These are phyloP conservation scores for Cryptococcus jaspeensis DNA, from an alignment of 1,284 basidiomycete genomes.

Conservation along the genomic window DNA sequence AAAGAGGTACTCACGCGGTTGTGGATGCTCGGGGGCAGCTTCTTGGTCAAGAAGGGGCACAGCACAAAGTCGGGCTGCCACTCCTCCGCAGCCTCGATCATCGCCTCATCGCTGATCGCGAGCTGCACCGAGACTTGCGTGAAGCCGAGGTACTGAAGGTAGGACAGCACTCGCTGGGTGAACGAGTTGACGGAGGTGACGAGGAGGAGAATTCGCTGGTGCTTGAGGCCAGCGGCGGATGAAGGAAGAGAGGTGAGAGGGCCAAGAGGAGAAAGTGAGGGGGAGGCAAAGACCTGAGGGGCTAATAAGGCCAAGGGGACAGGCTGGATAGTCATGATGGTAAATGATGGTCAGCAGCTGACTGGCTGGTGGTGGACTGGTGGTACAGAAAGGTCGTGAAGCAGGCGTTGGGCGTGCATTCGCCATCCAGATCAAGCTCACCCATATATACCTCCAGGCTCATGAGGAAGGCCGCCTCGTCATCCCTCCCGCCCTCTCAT, in stretches of 20 bases:
- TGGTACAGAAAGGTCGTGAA: too few relatives aligned
- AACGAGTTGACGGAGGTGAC: conserved; percentile 54
- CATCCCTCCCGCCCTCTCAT: too few relatives aligned
- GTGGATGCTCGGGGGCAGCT: conserved; percentile 51
- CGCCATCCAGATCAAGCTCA: too few relatives aligned
- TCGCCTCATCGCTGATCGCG: conserved; percentile 47
- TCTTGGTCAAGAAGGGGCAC: conserved; percentile 54
- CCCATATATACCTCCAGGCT: too few relatives aligned
- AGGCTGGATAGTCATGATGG: too few relatives aligned
- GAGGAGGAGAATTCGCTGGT: conserved; percentile 48
- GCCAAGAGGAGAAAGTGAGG: conserved; percentile 19
- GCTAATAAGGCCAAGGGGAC: too few relatives aligned
- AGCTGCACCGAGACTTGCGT: conserved; percentile 50
- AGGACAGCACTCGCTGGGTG: conserved; percentile 48
- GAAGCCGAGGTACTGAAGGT: conserved; percentile 47
- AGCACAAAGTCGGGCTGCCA: conserved; percentile 51
- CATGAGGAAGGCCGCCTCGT: too few relatives aligned
- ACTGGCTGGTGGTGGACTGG: too few relatives aligned
- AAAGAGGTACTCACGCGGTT: conserved; percentile 35
- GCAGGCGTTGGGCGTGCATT: too few relatives aligned
- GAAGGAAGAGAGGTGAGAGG: conserved; percentile 23
- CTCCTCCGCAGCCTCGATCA: conserved; percentile 49
- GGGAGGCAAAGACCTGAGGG: neutral
- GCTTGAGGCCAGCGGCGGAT: conserved; percentile 20
- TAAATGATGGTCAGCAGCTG: too few relatives aligned